These are phyloP conservation scores for Pseudoturritis turrita DNA, from an alignment of 345 rosid species.

Conservation along the genomic window DNA sequence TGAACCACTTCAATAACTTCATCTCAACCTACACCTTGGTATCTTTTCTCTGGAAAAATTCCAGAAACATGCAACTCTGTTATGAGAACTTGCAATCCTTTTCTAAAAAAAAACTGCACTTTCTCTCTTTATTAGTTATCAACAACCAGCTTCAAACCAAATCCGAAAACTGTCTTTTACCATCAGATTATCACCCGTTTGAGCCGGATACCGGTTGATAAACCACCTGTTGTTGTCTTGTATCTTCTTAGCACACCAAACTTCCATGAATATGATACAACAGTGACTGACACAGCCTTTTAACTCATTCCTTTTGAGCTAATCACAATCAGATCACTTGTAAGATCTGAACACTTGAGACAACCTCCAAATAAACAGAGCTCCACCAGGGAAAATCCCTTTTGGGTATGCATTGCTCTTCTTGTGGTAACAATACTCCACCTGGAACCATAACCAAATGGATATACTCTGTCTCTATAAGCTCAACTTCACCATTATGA, in stretches of 20 bases:
- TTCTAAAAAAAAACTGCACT: too few relatives aligned
- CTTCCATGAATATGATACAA: neutral
- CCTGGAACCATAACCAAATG: neutral
- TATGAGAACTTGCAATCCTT: too few relatives aligned
- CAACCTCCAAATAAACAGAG: neutral
- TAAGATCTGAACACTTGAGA: neutral
- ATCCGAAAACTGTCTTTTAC: neutral
- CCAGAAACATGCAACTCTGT: neutral
- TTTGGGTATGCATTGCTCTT: neutral
- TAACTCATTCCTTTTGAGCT: neutral
- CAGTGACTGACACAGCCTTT: neutral
- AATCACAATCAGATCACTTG: too few relatives aligned
- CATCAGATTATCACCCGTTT: neutral
- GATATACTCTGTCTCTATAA: neutral
- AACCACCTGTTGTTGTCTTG: neutral
- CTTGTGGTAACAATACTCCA: neutral
- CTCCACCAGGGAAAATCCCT: neutral
- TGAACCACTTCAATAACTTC: neutral
- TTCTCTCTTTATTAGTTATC: too few relatives aligned
- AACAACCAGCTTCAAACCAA: neutral
- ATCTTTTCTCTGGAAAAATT: neutral
- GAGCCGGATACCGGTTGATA: neutral
- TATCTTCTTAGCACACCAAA: neutral
- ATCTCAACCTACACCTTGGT: neutral
- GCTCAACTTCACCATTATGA: neutral